Evolutionary conservation across 495 filamentous ascomycete species (phyloP).

Genomic region (Neurospora sp.): DNA sequence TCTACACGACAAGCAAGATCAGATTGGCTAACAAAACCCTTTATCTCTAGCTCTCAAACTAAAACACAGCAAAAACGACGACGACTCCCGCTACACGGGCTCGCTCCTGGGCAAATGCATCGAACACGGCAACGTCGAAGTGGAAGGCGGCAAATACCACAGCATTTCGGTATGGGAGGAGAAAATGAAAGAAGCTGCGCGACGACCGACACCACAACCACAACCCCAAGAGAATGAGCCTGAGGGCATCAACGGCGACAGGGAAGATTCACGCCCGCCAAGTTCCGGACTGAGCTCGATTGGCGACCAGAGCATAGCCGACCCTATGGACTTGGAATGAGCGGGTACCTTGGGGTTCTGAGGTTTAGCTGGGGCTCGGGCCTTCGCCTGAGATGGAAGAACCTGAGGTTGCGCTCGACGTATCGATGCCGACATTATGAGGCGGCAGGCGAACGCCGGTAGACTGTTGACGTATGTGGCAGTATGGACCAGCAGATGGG

Average conservation of each 20-base stretch:
- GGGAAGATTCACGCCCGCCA: constrained; percentile 30
- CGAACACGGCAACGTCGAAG: constrained; percentile 54
- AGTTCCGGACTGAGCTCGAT: constrained; percentile 45
- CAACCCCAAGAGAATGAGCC: constrained; percentile 4
- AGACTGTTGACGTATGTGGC: background rate
- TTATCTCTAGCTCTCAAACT: constrained; percentile 54
- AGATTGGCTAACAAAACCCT: background rate
- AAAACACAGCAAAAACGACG: constrained; percentile 69
- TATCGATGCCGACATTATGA: background rate
- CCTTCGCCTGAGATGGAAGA: background rate
- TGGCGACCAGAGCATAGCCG: constrained; percentile 32
- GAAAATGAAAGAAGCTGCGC: constrained; percentile 14
- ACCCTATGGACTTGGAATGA: constrained; percentile 27
- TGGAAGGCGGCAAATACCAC: constrained; percentile 61
- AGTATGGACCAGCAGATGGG: background rate
- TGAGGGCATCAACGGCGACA: constrained; percentile 1
- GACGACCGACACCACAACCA: constrained; percentile 12
- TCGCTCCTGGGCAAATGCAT: constrained; percentile 63
- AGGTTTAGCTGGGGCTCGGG: constrained; percentile 3
- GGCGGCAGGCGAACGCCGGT: background rate
- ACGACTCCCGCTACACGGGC: constrained; percentile 70
- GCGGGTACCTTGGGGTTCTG: background rate
- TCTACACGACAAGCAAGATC: background rate
- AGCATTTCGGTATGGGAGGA: constrained; percentile 59
- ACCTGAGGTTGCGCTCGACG: background rate